phyloP scores from a whole-genome alignment of 2,329 filamentous ascomycete genomes.

The Colletotrichum sp. region DNA sequence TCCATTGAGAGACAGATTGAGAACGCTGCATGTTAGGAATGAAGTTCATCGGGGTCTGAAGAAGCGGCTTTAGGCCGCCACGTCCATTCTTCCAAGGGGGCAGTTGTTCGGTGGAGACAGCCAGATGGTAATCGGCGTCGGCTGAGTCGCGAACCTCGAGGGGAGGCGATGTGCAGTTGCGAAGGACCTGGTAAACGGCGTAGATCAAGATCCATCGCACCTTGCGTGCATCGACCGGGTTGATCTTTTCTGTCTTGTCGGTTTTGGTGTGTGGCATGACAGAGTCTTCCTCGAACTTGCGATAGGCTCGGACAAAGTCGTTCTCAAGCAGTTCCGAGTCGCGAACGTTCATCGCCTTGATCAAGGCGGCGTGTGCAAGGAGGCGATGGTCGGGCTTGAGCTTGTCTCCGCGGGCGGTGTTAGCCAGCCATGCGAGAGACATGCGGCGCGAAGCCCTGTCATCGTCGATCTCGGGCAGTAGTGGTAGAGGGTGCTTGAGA shows the following conservation, averaged over 20 bases:
- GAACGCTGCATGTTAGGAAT: slow-evolving; percentile 9
- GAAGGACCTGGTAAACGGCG: slow-evolving; percentile 73
- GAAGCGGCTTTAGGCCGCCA: slow-evolving; percentile 27
- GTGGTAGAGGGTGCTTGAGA: slow-evolving; percentile 69
- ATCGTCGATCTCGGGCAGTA: slow-evolving; percentile 58
- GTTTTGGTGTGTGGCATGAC: slow-evolving; percentile 53
- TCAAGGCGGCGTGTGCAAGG: slow-evolving; percentile 56
- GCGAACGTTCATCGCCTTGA: slow-evolving; percentile 53
- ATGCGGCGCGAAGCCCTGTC: slow-evolving; percentile 35
- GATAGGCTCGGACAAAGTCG: slow-evolving; percentile 70
- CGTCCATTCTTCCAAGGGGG: slow-evolving; percentile 50
- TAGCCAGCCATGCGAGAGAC: slow-evolving; percentile 40
- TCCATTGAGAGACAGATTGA: slow-evolving; percentile 18
- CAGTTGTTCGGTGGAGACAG: slow-evolving; percentile 44
- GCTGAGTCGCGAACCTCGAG: slow-evolving; percentile 63
- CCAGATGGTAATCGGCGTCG: slow-evolving; percentile 61
- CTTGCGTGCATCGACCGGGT: slow-evolving; percentile 72
- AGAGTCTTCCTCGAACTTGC: slow-evolving; percentile 70
- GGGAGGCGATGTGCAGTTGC: slow-evolving; percentile 65
- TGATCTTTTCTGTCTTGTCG: slow-evolving; percentile 62
- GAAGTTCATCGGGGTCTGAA: slow-evolving; percentile 33
- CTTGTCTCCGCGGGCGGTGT: slow-evolving; percentile 37
- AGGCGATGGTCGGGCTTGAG: slow-evolving; percentile 53
- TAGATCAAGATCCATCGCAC: slow-evolving; percentile 82
- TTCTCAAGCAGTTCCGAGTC: slow-evolving; percentile 45